phyloP scores from a whole-genome alignment of 371 early-diverging fungal genomes.

The Mortierella sp. region DNA sequence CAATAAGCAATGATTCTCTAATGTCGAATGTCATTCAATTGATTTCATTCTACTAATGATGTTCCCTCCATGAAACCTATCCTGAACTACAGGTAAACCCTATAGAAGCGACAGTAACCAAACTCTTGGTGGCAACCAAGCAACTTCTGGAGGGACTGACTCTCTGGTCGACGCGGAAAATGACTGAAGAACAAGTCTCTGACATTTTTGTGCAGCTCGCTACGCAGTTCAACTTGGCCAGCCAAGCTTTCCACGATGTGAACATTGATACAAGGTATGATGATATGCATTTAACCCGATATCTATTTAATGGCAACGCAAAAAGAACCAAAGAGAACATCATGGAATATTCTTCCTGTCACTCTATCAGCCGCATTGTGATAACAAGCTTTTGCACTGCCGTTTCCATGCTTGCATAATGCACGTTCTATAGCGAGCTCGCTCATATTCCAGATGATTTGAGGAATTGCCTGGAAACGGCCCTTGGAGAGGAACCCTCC shows the following conservation, averaged over 20 bases:
- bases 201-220: slow-evolving; percentile 68
- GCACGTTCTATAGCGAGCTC: slow-evolving; percentile 60
- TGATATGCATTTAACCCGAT: not conserved
- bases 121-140: slow-evolving; percentile 67
- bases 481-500: slow-evolving; percentile 63
- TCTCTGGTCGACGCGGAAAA: slow-evolving; percentile 64
- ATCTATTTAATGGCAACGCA: not conserved
- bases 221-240: slow-evolving; percentile 62
- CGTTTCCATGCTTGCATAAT: not conserved
- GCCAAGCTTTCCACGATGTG: slow-evolving; percentile 62
- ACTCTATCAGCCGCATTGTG: not conserved
- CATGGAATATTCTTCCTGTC: not conserved
- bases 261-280: slow-evolving; percentile 65
- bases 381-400: not conserved
- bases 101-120: slow-evolving; percentile 67
- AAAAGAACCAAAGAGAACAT: not conserved
- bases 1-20: not conserved
- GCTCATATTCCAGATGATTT: slow-evolving; percentile 66
- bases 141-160: slow-evolving; percentile 66
- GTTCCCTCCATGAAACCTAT: not conserved
- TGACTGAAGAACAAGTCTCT: slow-evolving; percentile 61
- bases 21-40: not conserved
- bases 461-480: slow-evolving; percentile 59
- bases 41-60: not conserved
- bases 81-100: slow-evolving; percentile 57